A percentile compares a stretch with the other conserved stretches of the same genome.
These are phyloP conservation scores for Claviceps sorghi DNA, from an alignment of 2,329 filamentous ascomycete genomes.

Conservation along the genomic window DNA sequence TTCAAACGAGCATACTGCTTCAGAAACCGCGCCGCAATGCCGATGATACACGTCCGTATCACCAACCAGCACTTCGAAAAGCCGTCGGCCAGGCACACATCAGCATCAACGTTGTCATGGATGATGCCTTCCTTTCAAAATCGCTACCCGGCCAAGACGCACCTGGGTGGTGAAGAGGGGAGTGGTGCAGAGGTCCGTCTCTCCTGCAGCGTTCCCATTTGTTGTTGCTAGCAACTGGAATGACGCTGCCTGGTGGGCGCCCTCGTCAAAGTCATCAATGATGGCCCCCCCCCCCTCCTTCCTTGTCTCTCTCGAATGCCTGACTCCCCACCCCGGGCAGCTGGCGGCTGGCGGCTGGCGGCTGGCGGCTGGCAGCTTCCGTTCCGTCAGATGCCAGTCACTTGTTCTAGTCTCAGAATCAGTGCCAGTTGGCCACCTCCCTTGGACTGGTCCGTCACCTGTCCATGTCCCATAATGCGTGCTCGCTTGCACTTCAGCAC, in stretches of 20 bases:
- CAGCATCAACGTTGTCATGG: background rate
- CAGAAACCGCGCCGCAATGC: no score
- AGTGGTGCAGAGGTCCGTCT: background rate
- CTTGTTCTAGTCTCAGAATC: constrained; percentile 7
- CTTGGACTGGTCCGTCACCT: constrained; percentile 4
- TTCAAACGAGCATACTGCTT: background rate
- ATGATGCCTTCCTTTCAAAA: background rate
- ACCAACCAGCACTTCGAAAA: background rate
- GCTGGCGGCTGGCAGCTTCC: constrained; percentile 5
- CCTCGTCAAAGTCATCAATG: background rate
- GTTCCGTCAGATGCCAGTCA: constrained; percentile 7
- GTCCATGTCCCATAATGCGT: background rate
- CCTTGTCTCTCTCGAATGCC: background rate
- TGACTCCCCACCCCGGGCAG: background rate
- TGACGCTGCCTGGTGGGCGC: background rate
- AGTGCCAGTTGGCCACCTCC: constrained; percentile 6
- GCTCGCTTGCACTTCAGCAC: background rate
- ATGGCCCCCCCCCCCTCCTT: background rate
- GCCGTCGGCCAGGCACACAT: background rate
- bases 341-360: constrained; percentile 6
- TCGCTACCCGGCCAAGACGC: background rate
- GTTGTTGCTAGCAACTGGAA: constrained; percentile 7
- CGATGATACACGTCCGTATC: background rate
- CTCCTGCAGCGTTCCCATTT: constrained; percentile 4
- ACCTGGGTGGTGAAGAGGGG: background rate